Evolutionary conservation across 2,329 filamentous ascomycete genomes (phyloP), one percentile per base, ranked within the genome.

Genomic region (Hyphodiscus sp.): DNA sequence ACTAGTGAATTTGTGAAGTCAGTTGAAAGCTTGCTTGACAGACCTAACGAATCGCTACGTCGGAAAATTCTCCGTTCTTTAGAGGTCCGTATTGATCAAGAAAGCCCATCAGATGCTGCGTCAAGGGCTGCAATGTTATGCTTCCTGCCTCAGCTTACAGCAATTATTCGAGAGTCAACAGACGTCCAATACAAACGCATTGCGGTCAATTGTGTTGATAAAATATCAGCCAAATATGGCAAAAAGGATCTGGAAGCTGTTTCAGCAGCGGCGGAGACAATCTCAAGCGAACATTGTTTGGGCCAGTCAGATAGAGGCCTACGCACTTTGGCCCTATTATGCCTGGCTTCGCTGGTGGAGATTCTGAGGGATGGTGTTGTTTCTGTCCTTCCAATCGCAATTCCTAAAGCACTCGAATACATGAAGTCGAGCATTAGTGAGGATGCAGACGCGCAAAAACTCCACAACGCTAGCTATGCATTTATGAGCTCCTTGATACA

Each of bases 191-290:
- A 94, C 68, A 91, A 92, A 71, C 86, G 91, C 63, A 90, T 89
- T 11, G 89, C 91, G 1, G 85, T 99, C 57, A 84, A 85, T 38
- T 97, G 92, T 63, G 86, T 97, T 45, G 91, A 96, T 71, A 89
- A 89, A 69, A 95, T 99, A 58, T 82, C 89, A 2, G 91, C 96
- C 71, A 92, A 92, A 69, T 97, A 96, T 68, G 95, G 94, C 61
- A 95, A 94, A 75, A 95, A 91, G 69, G 89, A 96, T 65, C 77
- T 87, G 1, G 82, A 87, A 61, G 85, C 83, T 45, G 87, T 96
- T 45, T 78, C 87, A 23, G 80, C 81, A 4, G 87, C 91, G 5
- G 89, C 91, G 4, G 76, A 83, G 55, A 86, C 86, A 1, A 86
- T 99, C 63, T 84, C 88, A 41, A 84, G 91, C 43, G 74, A 83